Base-by-base conservation (phyloP, 1,139 yeast genomes). In the Pichiaceae sp. region DNA sequence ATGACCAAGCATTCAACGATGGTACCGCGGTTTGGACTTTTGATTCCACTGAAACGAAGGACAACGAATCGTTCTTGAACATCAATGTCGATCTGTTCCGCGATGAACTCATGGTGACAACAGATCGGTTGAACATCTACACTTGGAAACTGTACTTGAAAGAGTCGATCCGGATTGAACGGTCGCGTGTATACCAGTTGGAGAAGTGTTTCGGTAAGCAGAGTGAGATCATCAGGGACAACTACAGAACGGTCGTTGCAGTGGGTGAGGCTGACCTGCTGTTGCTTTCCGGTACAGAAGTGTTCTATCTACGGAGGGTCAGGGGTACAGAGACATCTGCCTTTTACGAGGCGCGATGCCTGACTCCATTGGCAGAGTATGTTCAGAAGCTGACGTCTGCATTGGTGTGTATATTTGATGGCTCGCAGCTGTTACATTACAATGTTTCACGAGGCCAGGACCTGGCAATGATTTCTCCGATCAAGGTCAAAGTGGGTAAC, bases 241-340 rank as follows among this genome's bases (percentile, higher is more conserved):
- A 55, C 28, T 48, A 39, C 48, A 50, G 47, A 38, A 47, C 46
- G 18, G 44, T 48, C 16, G 28, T 42, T 31, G 48, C 35, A 42
- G 46, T 44, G 19, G 52, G 44, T 15, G 55, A 50, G 12, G 45
- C 47, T 11, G 63, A 61, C 39, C 31, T 61, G 9, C 38, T 62
- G 23, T 40, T 60, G 3, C 45, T 60, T 16, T 42, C 54, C 9
- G 53, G 53, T 28, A 56, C 62, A 14, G 59, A 60, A 25, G 41
- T 63, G 17, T 41, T 53, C 4, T 54, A 57, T 31, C 44, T 56
- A 9, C 56, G 43, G 52, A 63, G 42, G 48, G 54, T 42, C n/a
- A 31, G 30, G 9, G 37, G 33, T 3, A 26, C 38, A 2, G 23
- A 27, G 4, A 38, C 34, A 7, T 43, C 37, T 34, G 34, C 39